Conservation (phyloP, 805 yeast genomes). For the Sugiyamaella floridensis region DNA sequence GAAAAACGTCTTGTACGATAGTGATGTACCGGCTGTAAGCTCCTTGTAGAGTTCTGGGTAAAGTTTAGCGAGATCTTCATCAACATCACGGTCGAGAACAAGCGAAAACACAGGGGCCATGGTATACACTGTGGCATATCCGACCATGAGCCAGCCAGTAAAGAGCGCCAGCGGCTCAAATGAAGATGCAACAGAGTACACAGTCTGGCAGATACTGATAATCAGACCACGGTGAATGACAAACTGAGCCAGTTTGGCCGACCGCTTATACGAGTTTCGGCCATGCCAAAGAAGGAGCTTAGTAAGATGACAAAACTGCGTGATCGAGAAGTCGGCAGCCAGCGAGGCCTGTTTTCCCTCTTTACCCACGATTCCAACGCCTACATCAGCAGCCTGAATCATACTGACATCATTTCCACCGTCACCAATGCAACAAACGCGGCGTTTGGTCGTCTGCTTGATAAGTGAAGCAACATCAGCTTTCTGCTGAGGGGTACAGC, state of each 20-base stretch:
- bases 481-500: constrained; percentile 98
- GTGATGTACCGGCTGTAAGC: constrained; percentile 76
- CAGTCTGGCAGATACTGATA: constrained; percentile 91
- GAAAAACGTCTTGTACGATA: constrained; percentile 81
- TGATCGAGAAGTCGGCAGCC: constrained; percentile 93
- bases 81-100: constrained; percentile 86
- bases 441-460: constrained; percentile 68
- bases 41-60: constrained; percentile 96
- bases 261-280: constrained; percentile 89
- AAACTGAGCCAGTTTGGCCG: constrained; percentile 92
- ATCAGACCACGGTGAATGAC: constrained; percentile 93
- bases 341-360: constrained; percentile 97
- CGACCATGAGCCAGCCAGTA: constrained; percentile 98
- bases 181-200: constrained; percentile 74
- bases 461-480: constrained; percentile 88
- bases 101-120: constrained; percentile 97
- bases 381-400: constrained; percentile 98
- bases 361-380: constrained; percentile 97
- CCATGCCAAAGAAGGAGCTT: constrained; percentile 95
- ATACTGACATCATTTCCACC: constrained; percentile 99
- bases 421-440: constrained; percentile 98
- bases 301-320: constrained; percentile 83
- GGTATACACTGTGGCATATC: constrained; percentile 93
- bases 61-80: constrained; percentile 75
- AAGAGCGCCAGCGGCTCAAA: constrained; percentile 93